Evolutionary conservation across 202 grass and related monocot species (phyloP).

Genomic region (Musa balbisiana): DNA sequence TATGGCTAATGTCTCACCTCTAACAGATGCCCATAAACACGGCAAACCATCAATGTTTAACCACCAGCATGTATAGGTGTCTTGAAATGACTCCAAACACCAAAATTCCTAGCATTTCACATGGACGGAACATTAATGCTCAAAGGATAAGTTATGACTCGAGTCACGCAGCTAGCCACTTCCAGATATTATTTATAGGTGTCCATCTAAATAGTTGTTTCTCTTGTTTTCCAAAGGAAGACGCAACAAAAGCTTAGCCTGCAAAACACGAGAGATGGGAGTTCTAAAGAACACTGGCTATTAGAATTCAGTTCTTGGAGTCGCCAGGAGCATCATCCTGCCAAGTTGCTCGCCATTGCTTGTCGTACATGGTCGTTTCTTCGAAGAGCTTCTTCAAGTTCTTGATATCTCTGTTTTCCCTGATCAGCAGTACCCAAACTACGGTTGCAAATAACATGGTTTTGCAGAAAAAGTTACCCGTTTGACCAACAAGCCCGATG

Average conservation of each 20-base stretch:
- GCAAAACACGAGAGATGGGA: not conserved
- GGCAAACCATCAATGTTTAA: no score
- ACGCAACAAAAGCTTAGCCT: not conserved
- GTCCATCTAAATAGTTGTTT: no score
- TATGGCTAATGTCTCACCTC: no score
- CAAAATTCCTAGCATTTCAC: no score
- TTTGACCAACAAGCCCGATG: slow-evolving; percentile 67
- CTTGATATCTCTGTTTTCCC: slow-evolving; percentile 75
- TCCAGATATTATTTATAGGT: no score
- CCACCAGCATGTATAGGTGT: no score
- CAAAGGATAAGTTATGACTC: no score
- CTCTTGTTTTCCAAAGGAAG: slow-evolving; percentile 9
- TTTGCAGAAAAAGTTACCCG: slow-evolving; percentile 92
- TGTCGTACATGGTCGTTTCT: slow-evolving; percentile 76
- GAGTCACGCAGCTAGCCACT: no score
- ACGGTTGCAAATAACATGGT: slow-evolving; percentile 71
- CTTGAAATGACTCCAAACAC: no score
- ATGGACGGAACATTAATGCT: no score
- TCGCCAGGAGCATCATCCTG: slow-evolving; percentile 48
- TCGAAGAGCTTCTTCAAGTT: slow-evolving; percentile 69
- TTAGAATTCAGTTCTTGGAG: slow-evolving; percentile 44
- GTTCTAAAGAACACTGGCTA: not conserved
- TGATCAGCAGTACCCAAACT: slow-evolving; percentile 52
- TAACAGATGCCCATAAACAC: no score
- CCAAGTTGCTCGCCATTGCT: slow-evolving; percentile 95